Percentiles rank a stretch among this genome's conserved stretches.
phyloP scores from a whole-genome alignment of 805 yeast genomes.

The Yarrowia sp. region DNA sequence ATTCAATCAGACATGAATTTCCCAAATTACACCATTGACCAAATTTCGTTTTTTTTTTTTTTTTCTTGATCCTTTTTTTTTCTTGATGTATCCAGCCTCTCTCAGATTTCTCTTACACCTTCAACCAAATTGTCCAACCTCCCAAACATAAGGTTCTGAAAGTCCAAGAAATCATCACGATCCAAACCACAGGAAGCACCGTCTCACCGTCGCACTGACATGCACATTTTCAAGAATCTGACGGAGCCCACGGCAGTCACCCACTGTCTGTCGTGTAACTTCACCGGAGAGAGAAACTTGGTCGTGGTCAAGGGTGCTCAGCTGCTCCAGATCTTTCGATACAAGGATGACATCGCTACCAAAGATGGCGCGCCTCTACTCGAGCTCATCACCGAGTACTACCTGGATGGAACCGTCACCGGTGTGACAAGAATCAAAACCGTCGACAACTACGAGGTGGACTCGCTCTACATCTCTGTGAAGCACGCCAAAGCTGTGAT shows the following conservation, averaged over 20 bases:
- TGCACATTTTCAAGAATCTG: conserved; percentile 80
- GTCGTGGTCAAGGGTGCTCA: conserved; percentile 64
- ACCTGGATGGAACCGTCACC: conserved; percentile 65
- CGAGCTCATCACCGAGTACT: conserved; percentile 57
- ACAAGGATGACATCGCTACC: conserved; percentile 35
- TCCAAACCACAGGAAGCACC: background rate
- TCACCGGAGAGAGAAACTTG: conserved; percentile 49
- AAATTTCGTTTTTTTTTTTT: no score
- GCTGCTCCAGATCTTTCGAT: conserved; percentile 58
- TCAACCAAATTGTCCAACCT: background rate
- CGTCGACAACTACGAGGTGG: conserved; percentile 50
- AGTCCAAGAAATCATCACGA: conserved; percentile 9
- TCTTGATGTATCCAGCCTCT: no score
- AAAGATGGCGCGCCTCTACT: conserved; percentile 36
- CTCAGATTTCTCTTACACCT: background rate
- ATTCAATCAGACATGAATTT: no score
- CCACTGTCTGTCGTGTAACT: conserved; percentile 48
- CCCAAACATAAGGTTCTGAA: conserved; percentile 4
- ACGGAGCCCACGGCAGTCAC: conserved; percentile 71
- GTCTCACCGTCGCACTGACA: conserved; percentile 33
- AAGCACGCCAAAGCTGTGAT: conserved; percentile 74
- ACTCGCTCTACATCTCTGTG: conserved; percentile 63
- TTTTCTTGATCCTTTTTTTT: no score
- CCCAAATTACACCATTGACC: no score
- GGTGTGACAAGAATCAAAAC: conserved; percentile 50